Evolutionary conservation across 1,284 basidiomycete species (phyloP).

Genomic region (Pseudozyma sp.): DNA sequence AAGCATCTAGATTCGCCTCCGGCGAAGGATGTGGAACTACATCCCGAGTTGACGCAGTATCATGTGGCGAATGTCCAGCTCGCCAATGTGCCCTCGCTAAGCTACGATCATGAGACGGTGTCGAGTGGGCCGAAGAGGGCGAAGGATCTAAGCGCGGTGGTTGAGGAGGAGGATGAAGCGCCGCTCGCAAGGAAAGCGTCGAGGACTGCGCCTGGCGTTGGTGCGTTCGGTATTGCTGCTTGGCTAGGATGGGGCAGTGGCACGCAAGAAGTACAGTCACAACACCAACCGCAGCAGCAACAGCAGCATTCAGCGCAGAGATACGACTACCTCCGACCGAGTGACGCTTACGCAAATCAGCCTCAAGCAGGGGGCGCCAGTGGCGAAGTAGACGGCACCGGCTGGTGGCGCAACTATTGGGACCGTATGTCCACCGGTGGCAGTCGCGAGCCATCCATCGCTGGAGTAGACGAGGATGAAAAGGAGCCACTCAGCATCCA

Average conservation of each 20-base stretch:
- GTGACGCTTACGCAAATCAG: background rate
- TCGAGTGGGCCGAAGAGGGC: background rate
- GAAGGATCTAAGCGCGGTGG: slow-evolving; percentile 13
- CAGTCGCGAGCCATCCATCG: slow-evolving; percentile 29
- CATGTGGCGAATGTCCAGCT: slow-evolving; percentile 28
- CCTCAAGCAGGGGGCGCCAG: background rate
- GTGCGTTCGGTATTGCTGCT: slow-evolving; percentile 33
- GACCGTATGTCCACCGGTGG: slow-evolving; percentile 23
- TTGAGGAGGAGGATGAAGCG: slow-evolving; percentile 15
- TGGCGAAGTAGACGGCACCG: slow-evolving; percentile 11
- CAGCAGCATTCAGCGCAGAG: background rate
- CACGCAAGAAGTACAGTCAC: background rate
- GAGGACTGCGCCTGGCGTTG: slow-evolving; percentile 19
- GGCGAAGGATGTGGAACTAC: slow-evolving; percentile 7
- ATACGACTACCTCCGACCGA: slow-evolving; percentile 4
- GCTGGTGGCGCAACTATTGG: slow-evolving; percentile 47
- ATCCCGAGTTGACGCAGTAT: slow-evolving; percentile 46
- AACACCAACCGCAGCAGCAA: background rate
- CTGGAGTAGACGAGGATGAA: slow-evolving; percentile 18
- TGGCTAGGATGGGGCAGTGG: slow-evolving; percentile 33
- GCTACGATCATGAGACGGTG: slow-evolving; percentile 15
- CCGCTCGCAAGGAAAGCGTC: background rate
- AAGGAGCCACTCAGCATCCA: slow-evolving; percentile 7
- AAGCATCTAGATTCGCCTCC: background rate
- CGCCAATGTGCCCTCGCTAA: slow-evolving; percentile 37